These are phyloP conservation scores for Nosema muscidifuracis DNA, from an alignment of 371 early-diverging fungal genomes.

Conservation along the genomic window DNA sequence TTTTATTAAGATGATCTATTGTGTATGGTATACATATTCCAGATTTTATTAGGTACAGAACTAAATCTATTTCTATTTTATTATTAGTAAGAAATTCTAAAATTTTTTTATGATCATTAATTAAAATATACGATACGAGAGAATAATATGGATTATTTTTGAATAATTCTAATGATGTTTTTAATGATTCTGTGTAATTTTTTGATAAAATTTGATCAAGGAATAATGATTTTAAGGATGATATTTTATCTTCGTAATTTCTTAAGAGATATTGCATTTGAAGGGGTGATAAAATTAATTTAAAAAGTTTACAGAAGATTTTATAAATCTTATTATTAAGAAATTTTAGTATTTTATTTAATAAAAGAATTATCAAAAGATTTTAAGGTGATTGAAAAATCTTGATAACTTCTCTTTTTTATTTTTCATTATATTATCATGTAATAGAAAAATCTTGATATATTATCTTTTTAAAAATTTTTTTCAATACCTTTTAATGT, in stretches of 20 bases:
- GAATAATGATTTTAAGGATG: neutral
- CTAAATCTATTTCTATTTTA: neutral
- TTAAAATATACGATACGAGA: neutral
- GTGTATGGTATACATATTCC: neutral
- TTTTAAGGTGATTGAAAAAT: neutral
- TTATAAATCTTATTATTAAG: too few relatives aligned
- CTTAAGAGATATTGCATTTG: too few relatives aligned
- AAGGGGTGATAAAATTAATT: neutral
- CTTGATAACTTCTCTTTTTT: neutral
- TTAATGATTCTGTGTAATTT: neutral
- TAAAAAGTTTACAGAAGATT: too few relatives aligned
- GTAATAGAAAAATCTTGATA: too few relatives aligned
- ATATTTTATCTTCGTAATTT: neutral
- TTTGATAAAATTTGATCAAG: neutral
- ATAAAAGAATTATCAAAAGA: neutral
- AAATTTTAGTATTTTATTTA: too few relatives aligned
- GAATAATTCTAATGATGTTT: neutral
- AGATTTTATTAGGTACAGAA: neutral
- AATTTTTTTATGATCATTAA: neutral
- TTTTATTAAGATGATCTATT: conserved; percentile 10
- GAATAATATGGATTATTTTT: neutral
- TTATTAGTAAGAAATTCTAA: neutral
- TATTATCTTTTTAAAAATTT: too few relatives aligned
- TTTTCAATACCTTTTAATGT: too few relatives aligned
- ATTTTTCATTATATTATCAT: neutral